Evolutionary conservation across 208 protist species (phyloP), one percentile per base, ranked within the genome.

Genomic region (Leptomonas pyrrhocoris): DNA sequence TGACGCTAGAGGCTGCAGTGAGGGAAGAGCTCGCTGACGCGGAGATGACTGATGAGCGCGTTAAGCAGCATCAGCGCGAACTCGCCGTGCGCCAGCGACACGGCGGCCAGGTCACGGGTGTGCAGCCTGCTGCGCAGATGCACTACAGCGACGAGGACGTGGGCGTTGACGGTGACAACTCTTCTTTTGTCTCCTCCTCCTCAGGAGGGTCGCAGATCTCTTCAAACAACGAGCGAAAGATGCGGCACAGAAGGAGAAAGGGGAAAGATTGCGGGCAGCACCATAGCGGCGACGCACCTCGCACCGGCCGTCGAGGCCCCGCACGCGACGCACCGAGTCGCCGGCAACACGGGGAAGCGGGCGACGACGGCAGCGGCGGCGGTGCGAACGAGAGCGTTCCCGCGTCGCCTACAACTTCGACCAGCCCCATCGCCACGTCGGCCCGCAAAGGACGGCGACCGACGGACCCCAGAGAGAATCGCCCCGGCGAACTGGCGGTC

Each of bases 1-100:
- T 56, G 28, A 49, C 23, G 11, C 79, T 91, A 28, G 79, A 82
- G 53, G 50, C 72, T 25, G 82, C 71, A 4, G 66, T 79, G 28
- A 25, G 68, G 9, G 73, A 73, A 54, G 55, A 69, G 27, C 27
- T 73, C 19, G 72, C 66, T 0, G 54, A 66, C 18, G 76, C 30
- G 19, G 74, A 74, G 59, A 25, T 76, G 21, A 59, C 62, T 1
- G 67, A 74, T 23, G 60, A 70, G 30, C 73, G 55, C 50, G 69
- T 74, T 13, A 79, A 69, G 60, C 73, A 68, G 51, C 66, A 66
- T 28, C 53, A 73, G 46, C 64, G 16, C 45, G 50, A 60, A 45
- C 38, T 64, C 1, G 48, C 59, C 9, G 21, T 28, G 12, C 65
- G 46, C 18, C 56, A 73, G 73, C 68, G 55, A 18, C 2, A 9